These are phyloP conservation scores for Cladosporium sp. DNA, from an alignment of 2,329 filamentous ascomycete species.

Conservation along the genomic window DNA sequence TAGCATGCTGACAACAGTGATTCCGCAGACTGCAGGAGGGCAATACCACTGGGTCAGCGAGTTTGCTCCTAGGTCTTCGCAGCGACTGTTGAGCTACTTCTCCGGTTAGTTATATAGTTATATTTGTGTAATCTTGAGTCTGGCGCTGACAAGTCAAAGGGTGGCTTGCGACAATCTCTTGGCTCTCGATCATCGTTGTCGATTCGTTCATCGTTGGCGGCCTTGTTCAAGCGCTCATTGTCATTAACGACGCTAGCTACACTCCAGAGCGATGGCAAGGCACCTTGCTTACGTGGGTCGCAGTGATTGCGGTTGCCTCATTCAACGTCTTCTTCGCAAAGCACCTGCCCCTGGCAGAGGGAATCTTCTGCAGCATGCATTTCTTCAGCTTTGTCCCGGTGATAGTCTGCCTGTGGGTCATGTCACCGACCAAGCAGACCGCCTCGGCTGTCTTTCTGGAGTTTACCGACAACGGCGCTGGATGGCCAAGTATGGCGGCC, in stretches of 20 bases:
- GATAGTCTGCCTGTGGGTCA: constrained; percentile 27
- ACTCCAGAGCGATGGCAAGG: constrained; percentile 20
- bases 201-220: constrained; percentile 40
- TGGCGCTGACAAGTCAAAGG: constrained; percentile 11
- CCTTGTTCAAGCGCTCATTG: constrained; percentile 41
- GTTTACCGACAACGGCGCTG: constrained; percentile 34
- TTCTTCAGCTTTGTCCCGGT: constrained; percentile 29
- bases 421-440: constrained; percentile 16
- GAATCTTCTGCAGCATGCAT: constrained; percentile 27
- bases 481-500: constrained; percentile 33
- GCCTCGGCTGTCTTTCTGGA: constrained; percentile 23
- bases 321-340: constrained; percentile 28
- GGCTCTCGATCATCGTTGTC: constrained; percentile 40
- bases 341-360: constrained; percentile 27
- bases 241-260: constrained; percentile 33
- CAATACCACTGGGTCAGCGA: constrained; percentile 29
- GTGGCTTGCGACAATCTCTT: constrained; percentile 30
- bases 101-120: not conserved
- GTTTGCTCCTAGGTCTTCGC: constrained; percentile 25
- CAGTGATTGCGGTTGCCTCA: constrained; percentile 17
- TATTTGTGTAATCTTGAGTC: not conserved
- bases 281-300: constrained; percentile 22
- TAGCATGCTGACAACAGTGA: not conserved
- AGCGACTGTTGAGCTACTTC: constrained; percentile 21
- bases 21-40: constrained; percentile 16